These are phyloP conservation scores for Boletus reticulatus DNA, from an alignment of 768 basidiomycete species.

Conservation along the genomic window DNA sequence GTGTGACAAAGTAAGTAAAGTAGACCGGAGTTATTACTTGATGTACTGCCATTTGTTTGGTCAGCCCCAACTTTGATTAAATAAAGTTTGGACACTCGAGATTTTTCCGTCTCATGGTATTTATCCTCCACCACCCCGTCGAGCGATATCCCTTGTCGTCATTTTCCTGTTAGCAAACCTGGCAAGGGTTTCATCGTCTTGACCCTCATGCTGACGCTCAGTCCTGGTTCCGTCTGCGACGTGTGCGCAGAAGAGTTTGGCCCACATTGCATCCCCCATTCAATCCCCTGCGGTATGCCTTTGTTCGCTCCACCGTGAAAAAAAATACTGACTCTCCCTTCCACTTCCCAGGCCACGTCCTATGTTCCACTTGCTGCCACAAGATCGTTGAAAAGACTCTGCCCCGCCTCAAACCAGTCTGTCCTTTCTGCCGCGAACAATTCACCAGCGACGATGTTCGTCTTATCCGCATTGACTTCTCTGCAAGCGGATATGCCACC, in stretches of 20 bases:
- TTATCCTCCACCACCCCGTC: conserved; percentile 46
- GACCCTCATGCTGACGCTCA: conserved; percentile 73
- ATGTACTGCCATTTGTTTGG: conserved; percentile 32
- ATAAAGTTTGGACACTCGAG: conserved; percentile 29
- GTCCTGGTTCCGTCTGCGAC: conserved; percentile 82
- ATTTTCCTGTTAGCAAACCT: conserved; percentile 38
- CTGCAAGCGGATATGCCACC: conserved; percentile 65
- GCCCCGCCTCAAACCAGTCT: conserved; percentile 65
- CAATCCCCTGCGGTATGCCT: conserved; percentile 70
- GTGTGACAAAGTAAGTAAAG: background rate
- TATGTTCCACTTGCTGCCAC: conserved; percentile 75
- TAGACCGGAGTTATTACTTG: background rate
- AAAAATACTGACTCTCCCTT: conserved; percentile 24
- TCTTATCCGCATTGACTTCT: conserved; percentile 77
- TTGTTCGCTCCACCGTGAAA: conserved; percentile 8
- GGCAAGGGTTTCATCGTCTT: conserved; percentile 39
- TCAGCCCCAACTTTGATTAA: conserved; percentile 25
- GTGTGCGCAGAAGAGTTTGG: conserved; percentile 88
- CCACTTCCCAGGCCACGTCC: conserved; percentile 61
- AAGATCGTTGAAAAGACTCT: conserved; percentile 81
- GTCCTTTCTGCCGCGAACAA: conserved; percentile 81
- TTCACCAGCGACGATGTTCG: conserved; percentile 68
- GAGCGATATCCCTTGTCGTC: conserved; percentile 44
- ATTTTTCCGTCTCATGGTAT: conserved; percentile 44
- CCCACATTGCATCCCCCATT: conserved; percentile 70